Conservation (phyloP, 208 protist genomes). For the Wallacemonas sp. region DNA sequence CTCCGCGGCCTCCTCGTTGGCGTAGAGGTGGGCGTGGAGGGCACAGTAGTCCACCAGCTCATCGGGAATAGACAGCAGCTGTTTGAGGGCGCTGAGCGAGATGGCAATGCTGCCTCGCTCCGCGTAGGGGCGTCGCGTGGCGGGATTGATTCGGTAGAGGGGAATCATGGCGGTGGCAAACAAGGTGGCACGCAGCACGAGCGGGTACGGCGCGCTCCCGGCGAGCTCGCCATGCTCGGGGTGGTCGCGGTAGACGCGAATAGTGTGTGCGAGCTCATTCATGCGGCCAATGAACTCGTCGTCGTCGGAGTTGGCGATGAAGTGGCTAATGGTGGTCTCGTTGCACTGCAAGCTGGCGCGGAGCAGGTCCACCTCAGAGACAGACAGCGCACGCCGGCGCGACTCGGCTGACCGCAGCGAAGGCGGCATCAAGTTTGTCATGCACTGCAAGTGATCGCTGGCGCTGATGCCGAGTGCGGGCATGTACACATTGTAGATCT, state of each 20-base stretch:
- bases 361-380: constrained; percentile 17
- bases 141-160: constrained; percentile 39
- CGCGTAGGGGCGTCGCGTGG: constrained; percentile 24
- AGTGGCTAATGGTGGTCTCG: constrained; percentile 23
- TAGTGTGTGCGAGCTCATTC: constrained; percentile 26
- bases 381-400: background rate
- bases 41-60: constrained; percentile 53
- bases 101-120: constrained; percentile 24
- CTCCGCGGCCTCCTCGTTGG: constrained; percentile 37
- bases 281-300: constrained; percentile 41
- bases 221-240: background rate
- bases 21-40: constrained; percentile 65
- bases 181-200: constrained; percentile 51
- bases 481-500: constrained; percentile 45
- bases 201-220: constrained; percentile 28
- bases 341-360: constrained; percentile 19
- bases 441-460: constrained; percentile 42
- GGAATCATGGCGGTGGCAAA: constrained; percentile 49
- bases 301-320: constrained; percentile 33
- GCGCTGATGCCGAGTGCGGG: constrained; percentile 39
- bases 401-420: constrained; percentile 4
- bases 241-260: constrained; percentile 26
- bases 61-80: constrained; percentile 35
- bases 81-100: constrained; percentile 28
- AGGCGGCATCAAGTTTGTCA: constrained; percentile 44